Percentiles rank a stretch among this genome's conserved stretches.
phyloP scores from a whole-genome alignment of 306 rosid genomes.

The Inga oerstediana region DNA sequence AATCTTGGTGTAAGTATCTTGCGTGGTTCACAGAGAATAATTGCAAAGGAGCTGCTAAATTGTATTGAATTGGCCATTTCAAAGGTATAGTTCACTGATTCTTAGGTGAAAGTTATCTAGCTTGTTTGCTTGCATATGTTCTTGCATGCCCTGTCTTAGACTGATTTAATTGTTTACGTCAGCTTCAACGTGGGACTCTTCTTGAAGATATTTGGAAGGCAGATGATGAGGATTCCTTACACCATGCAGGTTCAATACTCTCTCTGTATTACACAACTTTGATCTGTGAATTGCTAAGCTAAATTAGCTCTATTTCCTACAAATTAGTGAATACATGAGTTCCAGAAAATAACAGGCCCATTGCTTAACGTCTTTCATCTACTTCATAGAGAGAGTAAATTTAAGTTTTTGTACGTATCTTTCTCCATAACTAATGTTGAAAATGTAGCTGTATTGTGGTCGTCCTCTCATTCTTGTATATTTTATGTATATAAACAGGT shows the following conservation, averaged over 20 bases:
- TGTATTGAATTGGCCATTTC: conserved; percentile 46
- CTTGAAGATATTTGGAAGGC: conserved; percentile 57
- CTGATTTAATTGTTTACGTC: conserved; percentile 38
- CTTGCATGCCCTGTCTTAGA: conserved; percentile 32
- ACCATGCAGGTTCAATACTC: conserved; percentile 43
- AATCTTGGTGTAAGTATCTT: conserved; percentile 57
- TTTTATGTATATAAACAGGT: conserved; percentile 38
- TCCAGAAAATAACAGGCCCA: not conserved
- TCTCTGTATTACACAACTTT: not conserved
- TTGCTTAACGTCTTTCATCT: not conserved
- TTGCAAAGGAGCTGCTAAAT: conserved; percentile 53
- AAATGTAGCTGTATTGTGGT: not conserved
- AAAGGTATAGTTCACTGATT: conserved; percentile 55
- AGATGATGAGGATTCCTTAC: conserved; percentile 32
- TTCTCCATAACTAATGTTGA: not conserved
- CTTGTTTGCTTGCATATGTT: conserved; percentile 26
- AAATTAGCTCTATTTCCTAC: not conserved
- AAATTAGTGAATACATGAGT: not conserved
- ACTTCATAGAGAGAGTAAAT: not conserved
- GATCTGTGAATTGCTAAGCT: not conserved
- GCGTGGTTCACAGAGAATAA: conserved; percentile 56
- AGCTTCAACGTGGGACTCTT: conserved; percentile 57
- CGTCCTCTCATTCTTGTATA: conserved; percentile 21
- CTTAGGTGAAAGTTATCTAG: conserved; percentile 13
- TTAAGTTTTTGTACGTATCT: not conserved